Conservation (phyloP, 179 eudicot species). For the Silene coronaria region DNA sequence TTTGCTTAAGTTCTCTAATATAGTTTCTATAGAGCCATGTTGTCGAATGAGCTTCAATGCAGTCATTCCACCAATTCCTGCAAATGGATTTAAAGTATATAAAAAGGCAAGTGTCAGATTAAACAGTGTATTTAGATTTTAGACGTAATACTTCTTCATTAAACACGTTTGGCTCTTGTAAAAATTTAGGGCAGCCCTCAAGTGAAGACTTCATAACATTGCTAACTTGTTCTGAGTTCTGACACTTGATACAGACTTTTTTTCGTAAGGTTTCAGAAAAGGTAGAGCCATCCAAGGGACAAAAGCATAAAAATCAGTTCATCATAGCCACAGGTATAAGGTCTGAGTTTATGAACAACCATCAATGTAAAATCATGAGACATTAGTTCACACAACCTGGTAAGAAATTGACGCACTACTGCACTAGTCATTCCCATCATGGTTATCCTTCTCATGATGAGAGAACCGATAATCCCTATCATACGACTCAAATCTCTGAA, state of each 20-base stretch:
- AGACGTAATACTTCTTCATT: not conserved
- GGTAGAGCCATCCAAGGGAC: not conserved
- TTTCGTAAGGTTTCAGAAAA: not conserved
- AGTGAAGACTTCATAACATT: not conserved
- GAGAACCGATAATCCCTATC: not conserved
- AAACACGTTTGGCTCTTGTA: not conserved
- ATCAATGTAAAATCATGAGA: not conserved
- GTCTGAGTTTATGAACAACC: not conserved
- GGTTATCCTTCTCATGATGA: not conserved
- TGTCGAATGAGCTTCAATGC: slow-evolving; percentile 94
- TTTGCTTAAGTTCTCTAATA: slow-evolving; percentile 76
- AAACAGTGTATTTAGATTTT: not conserved
- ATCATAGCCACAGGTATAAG: not conserved
- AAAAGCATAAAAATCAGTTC: not conserved
- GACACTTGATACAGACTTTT: not conserved
- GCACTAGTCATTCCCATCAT: not conserved
- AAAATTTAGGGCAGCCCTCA: slow-evolving; percentile 3
- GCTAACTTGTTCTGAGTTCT: not conserved
- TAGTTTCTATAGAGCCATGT: slow-evolving; percentile 80
- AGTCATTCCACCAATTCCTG: slow-evolving; percentile 91
- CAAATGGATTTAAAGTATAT: not conserved
- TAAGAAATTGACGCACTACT: not conserved
- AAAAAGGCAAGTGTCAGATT: not conserved
- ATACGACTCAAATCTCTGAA: not conserved
- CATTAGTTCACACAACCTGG: not conserved